These are phyloP conservation scores for Solanum clarkiae DNA, from an alignment of 257 asterid genomes.

Conservation along the genomic window DNA sequence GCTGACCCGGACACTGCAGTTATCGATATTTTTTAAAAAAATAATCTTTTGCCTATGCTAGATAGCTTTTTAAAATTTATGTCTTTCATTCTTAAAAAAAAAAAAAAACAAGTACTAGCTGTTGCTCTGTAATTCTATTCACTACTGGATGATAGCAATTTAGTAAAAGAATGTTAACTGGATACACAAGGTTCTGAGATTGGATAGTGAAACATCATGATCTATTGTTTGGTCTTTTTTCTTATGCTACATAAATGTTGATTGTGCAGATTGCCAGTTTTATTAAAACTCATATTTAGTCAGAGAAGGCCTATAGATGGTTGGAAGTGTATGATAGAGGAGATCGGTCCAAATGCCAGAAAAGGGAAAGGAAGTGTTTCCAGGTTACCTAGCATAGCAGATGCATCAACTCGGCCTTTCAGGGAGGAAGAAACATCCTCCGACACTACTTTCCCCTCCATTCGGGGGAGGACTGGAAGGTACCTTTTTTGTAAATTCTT, in stretches of 20 bases:
- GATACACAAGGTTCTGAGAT: background rate
- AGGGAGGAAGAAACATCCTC: slow-evolving; percentile 43
- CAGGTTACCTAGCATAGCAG: slow-evolving; percentile 63
- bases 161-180: background rate
- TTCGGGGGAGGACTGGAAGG: slow-evolving; percentile 1
- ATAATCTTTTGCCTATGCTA: background rate
- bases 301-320: slow-evolving; percentile 70
- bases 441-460: slow-evolving; percentile 2
- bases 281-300: slow-evolving; percentile 58
- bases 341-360: slow-evolving; percentile 79
- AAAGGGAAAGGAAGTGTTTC: slow-evolving; percentile 74
- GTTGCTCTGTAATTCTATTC: background rate
- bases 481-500: background rate
- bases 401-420: slow-evolving; percentile 74
- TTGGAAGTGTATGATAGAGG: slow-evolving; percentile 95
- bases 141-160: background rate
- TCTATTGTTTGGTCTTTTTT: background rate
- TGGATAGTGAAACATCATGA: background rate
- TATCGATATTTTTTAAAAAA: background rate
- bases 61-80: background rate
- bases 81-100: too few relatives aligned
- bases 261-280: slow-evolving; percentile 76
- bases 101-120: background rate
- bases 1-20: background rate
- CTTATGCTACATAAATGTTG: background rate